phyloP scores from a whole-genome alignment of 2,329 filamentous ascomycete genomes.

The Neurospora sp. region DNA sequence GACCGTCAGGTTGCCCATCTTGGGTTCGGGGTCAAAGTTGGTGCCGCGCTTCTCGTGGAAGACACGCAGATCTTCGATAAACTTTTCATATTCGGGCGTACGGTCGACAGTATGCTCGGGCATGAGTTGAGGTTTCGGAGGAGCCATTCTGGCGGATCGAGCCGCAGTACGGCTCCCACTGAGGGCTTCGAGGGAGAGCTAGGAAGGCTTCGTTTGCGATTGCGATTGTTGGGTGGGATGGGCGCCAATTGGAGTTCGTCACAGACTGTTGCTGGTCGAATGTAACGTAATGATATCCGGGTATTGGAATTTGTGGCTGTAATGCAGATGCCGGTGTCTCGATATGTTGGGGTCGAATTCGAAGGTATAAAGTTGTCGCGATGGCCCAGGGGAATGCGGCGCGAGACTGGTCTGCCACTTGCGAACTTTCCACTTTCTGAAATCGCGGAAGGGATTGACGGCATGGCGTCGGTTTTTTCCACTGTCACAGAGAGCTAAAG shows the following conservation, averaged over 20 bases:
- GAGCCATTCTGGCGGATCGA: conserved; percentile 23
- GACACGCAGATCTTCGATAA: conserved; percentile 60
- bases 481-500: not conserved
- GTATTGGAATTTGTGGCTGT: not conserved
- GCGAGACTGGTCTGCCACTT: not conserved
- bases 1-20: conserved; percentile 66
- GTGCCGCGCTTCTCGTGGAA: conserved; percentile 78
- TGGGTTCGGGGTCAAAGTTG: conserved; percentile 68
- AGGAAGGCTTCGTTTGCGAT: not conserved
- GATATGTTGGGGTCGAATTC: not conserved
- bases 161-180: conserved; percentile 4
- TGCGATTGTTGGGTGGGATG: not conserved
- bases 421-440: not conserved
- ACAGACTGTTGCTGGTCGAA: not conserved
- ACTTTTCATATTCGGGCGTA: conserved; percentile 65
- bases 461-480: not conserved
- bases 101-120: conserved; percentile 40
- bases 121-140: conserved; percentile 21
- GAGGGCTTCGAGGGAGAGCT: not conserved
- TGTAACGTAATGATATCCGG: not conserved
- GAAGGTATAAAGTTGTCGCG: not conserved
- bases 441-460: not conserved
- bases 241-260: not conserved
- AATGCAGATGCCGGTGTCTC: not conserved
- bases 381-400: not conserved